Base-by-base conservation (phyloP, 306 rosid species). In the Notholithocarpus densiflorus region DNA sequence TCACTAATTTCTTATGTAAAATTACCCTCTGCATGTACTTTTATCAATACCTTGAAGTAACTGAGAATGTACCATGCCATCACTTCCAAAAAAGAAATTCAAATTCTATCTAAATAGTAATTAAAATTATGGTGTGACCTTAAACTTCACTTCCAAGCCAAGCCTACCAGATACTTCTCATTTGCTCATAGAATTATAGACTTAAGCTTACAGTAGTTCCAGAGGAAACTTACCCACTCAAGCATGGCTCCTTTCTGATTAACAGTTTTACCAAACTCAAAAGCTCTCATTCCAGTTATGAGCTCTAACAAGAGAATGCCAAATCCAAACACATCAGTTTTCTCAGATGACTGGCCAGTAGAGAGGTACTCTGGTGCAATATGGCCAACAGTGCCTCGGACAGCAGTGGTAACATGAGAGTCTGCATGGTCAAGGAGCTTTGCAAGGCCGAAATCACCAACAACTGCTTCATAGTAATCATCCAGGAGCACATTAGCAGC, bases 291-390 rank as follows among this genome's bases (percentile, higher is more conserved):
- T 82, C 99, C 98, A 23, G 99, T 95, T 73, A 93, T 93, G 69
- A 95, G 99, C 89, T 95, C 99, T 77, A 95, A 75, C 82, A 93
- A 87, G 75, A 95, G 97, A 79, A 93, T 95, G 51, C 99, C 99
- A 54, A 93, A 95, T 51, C 99, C 99, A 74, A 88, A 95, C 13
- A 95, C 99, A 57, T 95, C 99, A 9, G 99, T 95, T 82, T 95
- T 95, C 88, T 95, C 99, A 32, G 99, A 95, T 71, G 99, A 95
- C 68, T 95, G 98, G 72, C 99, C 99, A 1, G 99, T 95, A 31
- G 99, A 95, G 75, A 95, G 99, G 81, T 95, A 95, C 84, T 95
- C 99, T 0, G 99, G 99, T 1, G 99, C 99, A 57, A 95, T 95
- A 85, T 95, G 99, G 27, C 99, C 99, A 6, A 95, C 97, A 8